Evolutionary conservation across 176 grass and related monocot species (phyloP).

Genomic region (Eragrostis nindensis): DNA sequence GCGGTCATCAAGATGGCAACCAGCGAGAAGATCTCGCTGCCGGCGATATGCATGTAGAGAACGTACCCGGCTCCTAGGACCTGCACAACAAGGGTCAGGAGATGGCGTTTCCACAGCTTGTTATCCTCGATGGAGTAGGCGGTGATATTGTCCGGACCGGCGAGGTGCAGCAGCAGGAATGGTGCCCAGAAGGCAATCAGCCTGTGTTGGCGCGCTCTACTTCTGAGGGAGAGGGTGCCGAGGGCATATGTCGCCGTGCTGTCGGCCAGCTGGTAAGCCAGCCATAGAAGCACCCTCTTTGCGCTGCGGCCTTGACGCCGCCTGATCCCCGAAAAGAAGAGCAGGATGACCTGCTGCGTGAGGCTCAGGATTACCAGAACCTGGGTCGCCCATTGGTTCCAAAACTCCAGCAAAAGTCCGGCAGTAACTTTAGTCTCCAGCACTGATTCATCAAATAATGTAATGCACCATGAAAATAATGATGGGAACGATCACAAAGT

Average conservation of each 20-base stretch:
- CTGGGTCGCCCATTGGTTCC: background rate
- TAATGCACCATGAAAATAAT: background rate
- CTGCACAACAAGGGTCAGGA: constrained; percentile 28
- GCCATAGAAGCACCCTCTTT: constrained; percentile 31
- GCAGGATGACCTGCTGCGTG: background rate
- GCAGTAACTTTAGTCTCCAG: background rate
- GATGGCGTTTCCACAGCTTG: constrained; percentile 41
- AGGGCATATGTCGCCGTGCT: constrained; percentile 36
- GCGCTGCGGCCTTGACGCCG: background rate
- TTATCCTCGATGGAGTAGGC: constrained; percentile 49
- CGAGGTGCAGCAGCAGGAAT: constrained; percentile 52
- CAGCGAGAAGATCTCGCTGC: background rate
- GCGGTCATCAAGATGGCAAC: background rate
- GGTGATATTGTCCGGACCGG: constrained; percentile 47
- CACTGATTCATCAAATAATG: constrained; percentile 9
- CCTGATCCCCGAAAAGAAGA: background rate
- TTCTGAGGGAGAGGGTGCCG: constrained; percentile 21
- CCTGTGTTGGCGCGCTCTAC: background rate
- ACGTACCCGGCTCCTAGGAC: constrained; percentile 4
- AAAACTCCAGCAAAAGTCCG: background rate
- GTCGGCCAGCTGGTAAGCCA: constrained; percentile 45
- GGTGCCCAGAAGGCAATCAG: constrained; percentile 32
- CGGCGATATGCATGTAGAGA: background rate
- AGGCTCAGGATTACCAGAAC: constrained; percentile 23
- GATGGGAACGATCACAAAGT: background rate